Conservation (phyloP, 1,284 basidiomycete genomes). For the Tetrapyrgos nigripes region DNA sequence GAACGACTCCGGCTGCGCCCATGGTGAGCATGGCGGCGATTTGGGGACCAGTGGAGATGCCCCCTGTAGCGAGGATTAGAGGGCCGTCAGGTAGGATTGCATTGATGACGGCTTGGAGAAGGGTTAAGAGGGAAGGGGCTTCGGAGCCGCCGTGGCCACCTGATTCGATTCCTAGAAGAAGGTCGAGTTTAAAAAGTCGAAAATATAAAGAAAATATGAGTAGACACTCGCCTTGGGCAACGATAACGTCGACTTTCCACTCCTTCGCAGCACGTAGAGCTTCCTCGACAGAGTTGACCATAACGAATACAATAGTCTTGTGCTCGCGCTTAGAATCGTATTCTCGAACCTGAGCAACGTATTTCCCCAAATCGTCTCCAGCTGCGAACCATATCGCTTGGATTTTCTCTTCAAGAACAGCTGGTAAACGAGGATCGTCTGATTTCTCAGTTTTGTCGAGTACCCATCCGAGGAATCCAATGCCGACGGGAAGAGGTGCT, state of each 20-base stretch:
- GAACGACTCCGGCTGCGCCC: constrained; percentile 55
- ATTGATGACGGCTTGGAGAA: constrained; percentile 49
- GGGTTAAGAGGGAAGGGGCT: constrained; percentile 49
- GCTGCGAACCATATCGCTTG: constrained; percentile 25
- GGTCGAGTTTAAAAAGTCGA: not conserved
- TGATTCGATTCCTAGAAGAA: constrained; percentile 56
- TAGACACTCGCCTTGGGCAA: constrained; percentile 34
- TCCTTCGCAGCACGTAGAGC: constrained; percentile 24
- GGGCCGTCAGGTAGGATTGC: constrained; percentile 40
- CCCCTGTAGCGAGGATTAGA: constrained; percentile 51
- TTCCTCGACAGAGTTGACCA: constrained; percentile 30
- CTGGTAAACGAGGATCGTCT: constrained; percentile 16
- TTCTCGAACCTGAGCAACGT: constrained; percentile 19
- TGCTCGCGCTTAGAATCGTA: constrained; percentile 21
- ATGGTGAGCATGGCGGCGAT: constrained; percentile 55
- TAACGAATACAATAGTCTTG: constrained; percentile 31
- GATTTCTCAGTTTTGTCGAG: constrained; percentile 14
- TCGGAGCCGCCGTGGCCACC: constrained; percentile 56
- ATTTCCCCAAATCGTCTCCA: constrained; percentile 20
- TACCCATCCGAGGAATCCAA: constrained; percentile 25
- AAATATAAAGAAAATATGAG: not conserved
- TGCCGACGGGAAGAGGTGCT: constrained; percentile 17
- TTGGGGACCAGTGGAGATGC: constrained; percentile 50
- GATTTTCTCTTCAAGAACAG: constrained; percentile 14
- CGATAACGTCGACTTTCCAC: constrained; percentile 31